Evolutionary conservation across 345 rosid species (phyloP).

Genomic region (Populus ilicifolia): DNA sequence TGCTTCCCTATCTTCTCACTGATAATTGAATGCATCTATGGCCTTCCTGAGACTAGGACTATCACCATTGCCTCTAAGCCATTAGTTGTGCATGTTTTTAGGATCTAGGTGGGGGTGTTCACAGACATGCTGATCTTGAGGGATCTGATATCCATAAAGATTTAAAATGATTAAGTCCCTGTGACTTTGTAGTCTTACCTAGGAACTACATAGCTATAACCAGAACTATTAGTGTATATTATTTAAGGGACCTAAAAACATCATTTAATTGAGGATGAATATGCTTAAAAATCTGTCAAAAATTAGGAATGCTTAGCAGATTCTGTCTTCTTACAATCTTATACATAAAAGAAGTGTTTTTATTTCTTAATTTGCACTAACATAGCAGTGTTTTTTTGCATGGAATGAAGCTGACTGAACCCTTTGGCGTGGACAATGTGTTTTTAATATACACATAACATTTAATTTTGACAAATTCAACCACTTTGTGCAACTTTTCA

Average conservation of each 20-base stretch:
- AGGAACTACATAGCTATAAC: neutral
- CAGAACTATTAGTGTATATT: neutral
- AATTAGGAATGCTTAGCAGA: neutral
- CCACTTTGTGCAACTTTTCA: neutral
- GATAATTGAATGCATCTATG: neutral
- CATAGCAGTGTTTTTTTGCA: neutral
- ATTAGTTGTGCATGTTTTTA: neutral
- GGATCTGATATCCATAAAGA: neutral
- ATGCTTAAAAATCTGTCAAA: neutral
- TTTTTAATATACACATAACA: too few species aligned
- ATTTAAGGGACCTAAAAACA: neutral
- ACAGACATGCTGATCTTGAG: neutral
- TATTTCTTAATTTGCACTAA: neutral
- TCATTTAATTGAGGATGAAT: neutral
- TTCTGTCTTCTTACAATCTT: neutral
- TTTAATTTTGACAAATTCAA: neutral
- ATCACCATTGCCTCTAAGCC: neutral
- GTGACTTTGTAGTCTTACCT: neutral
- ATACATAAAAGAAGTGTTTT: neutral
- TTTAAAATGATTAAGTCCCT: neutral
- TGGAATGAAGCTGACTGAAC: neutral
- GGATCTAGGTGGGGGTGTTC: neutral
- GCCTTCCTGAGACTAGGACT: neutral
- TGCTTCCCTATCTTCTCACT: neutral
- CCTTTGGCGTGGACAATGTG: neutral